Evolutionary conservation across 768 basidiomycete genomes (phyloP), one percentile per base, ranked within the genome.

Genomic region (Rossbeevera mucosa): DNA sequence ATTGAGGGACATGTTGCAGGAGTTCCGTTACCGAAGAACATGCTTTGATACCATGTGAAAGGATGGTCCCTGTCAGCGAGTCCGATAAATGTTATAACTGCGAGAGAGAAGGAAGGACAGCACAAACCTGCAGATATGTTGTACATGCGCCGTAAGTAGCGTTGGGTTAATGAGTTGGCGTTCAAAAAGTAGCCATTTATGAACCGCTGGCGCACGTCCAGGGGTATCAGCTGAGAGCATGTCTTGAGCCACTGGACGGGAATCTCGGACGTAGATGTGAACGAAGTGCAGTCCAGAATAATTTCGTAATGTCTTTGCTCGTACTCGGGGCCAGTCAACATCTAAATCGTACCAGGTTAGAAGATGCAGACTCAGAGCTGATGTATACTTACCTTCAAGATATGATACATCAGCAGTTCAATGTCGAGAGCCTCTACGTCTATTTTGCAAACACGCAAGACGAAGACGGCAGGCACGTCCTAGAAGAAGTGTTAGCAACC

Each of bases 181-280:
- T 88, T 91, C 31, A 93, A 64, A 43, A 93, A 80, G 56, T 87
- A 81, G 14, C 83, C 76, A 3, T 69, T 79, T 29, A 67, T 57
- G 61, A 89, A 83, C n/a, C 81, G 80, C 26, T 68, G 64, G 38
- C 85, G 78, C 50, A 91, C 78, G 53, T 92, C 88, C 22, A 67
- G 64, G 6, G 91, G 89, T 49, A 88, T 80, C 18, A 89, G 72
- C 63, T 91, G 88, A 12, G 83, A 78, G 53, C 86, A 85, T 49
- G 82, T 86, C 66, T 86, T 89, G 43, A 92, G 64, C 86, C 87
- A 91, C 55, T 88, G 85, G 8, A 88, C 71, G 0, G 92, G 91
- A 7, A 92, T 73, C 67, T 92, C 88, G 0, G 89, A 88, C 9
- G 78, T 76, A 2, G 85, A 75, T 3, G 82, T 77, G 64, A 93